Conservation (phyloP, 2,329 filamentous ascomycete genomes). For the Gaeumannomyces tritici region DNA sequence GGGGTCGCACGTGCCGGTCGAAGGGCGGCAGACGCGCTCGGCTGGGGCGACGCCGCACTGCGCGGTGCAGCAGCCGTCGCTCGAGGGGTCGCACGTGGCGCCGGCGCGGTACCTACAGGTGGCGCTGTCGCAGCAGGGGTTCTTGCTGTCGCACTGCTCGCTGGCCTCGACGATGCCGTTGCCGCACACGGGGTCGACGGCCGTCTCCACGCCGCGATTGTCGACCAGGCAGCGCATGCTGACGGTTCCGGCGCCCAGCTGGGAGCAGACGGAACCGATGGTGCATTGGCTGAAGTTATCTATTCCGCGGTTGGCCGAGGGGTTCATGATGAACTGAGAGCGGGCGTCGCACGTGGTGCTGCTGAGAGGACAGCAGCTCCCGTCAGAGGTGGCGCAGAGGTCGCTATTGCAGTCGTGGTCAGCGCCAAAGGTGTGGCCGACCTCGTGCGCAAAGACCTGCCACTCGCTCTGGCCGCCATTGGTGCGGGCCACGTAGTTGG, state of each 20-base stretch:
- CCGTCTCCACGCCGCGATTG: constrained; percentile 74
- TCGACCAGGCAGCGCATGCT: constrained; percentile 65
- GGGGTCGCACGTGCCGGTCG: constrained; percentile 75
- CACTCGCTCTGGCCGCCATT: constrained; percentile 55
- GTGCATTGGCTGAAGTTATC: constrained; percentile 78
- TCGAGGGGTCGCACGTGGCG: constrained; percentile 71
- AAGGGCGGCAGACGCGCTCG: constrained; percentile 70
- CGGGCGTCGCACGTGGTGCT: constrained; percentile 60
- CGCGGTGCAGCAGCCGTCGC: constrained; percentile 69
- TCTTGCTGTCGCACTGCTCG: constrained; percentile 80
- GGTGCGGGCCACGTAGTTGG: constrained; percentile 83
- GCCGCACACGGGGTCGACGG: constrained; percentile 77
- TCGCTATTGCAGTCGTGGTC: constrained; percentile 77
- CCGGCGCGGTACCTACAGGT: constrained; percentile 76
- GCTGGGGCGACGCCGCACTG: constrained; percentile 57
- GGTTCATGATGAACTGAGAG: constrained; percentile 87
- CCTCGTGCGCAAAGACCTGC: constrained; percentile 94
- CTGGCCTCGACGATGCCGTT: constrained; percentile 96
- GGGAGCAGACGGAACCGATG: constrained; percentile 89
- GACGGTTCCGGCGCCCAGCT: constrained; percentile 66
- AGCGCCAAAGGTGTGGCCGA: constrained; percentile 88
- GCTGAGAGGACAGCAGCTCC: constrained; percentile 72
- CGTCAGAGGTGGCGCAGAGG: constrained; percentile 49
- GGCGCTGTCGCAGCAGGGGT: constrained; percentile 71
- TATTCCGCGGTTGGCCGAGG: constrained; percentile 66